Conservation (phyloP, 1,284 basidiomycete species). For the Pseudozyma flocculosa region DNA sequence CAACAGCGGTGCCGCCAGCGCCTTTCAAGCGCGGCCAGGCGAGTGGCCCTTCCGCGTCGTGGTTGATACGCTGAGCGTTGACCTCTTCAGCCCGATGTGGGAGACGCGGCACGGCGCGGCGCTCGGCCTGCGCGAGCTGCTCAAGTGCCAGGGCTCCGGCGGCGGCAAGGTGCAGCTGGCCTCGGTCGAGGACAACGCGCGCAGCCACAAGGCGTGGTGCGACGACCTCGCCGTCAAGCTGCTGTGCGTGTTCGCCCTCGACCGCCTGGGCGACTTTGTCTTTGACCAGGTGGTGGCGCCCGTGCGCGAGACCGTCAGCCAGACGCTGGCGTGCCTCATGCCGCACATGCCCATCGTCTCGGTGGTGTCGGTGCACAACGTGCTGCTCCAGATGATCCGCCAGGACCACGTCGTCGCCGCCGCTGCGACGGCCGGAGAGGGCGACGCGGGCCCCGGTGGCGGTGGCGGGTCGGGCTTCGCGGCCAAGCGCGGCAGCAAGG, state of each 20-base stretch:
- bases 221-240: constrained; percentile 84
- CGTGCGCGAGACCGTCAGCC: constrained; percentile 92
- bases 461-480: too few relatives aligned
- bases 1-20: constrained; percentile 24
- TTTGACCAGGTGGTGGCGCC: constrained; percentile 97
- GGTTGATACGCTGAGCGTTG: constrained; percentile 76
- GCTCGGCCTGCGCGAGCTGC: constrained; percentile 82
- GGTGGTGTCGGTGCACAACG: constrained; percentile 75
- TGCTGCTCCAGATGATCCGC: constrained; percentile 88
- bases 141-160: constrained; percentile 79
- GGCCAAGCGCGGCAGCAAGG: constrained; percentile 60
- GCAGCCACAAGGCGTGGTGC: constrained; percentile 76
- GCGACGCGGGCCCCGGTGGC: constrained; percentile 8
- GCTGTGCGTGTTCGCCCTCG: constrained; percentile 87
- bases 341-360: constrained; percentile 77
- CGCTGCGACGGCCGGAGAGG: too few relatives aligned
- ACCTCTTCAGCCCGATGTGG: constrained; percentile 83
- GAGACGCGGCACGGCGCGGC: constrained; percentile 93
- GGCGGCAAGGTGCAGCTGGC: constrained; percentile 67
- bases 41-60: constrained; percentile 88
- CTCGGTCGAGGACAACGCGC: constrained; percentile 22
- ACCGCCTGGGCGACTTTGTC: constrained; percentile 96
- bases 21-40: constrained; percentile 62
- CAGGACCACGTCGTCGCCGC: constrained; percentile 68
- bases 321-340: constrained; percentile 86